Evolutionary conservation across 2,329 filamentous ascomycete genomes (phyloP).

Genomic region (Chrysosporium queenslandicum): DNA sequence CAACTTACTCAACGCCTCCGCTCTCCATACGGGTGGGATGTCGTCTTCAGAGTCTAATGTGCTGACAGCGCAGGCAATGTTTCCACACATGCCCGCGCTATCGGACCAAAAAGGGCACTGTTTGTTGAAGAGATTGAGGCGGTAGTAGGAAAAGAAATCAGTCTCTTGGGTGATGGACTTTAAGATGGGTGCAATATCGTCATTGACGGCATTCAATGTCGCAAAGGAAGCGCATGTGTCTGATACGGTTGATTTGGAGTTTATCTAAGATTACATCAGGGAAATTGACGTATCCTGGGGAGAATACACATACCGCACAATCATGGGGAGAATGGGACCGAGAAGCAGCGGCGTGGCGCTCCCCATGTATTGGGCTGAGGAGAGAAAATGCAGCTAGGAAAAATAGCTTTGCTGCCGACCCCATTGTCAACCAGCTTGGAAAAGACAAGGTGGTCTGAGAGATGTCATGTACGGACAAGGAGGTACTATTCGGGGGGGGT

Average conservation of each 20-base stretch:
- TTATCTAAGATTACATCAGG: constrained; percentile 51
- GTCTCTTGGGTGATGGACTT: constrained; percentile 73
- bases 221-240: constrained; percentile 93
- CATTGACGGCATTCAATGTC: constrained; percentile 76
- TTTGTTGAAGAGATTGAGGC: constrained; percentile 88
- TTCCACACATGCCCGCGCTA: constrained; percentile 86
- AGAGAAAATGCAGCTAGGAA: constrained; percentile 54
- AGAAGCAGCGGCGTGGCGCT: constrained; percentile 59
- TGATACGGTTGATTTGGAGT: constrained; percentile 76
- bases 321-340: constrained; percentile 48
- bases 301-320: constrained; percentile 2
- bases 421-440: constrained; percentile 34
- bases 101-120: constrained; percentile 95
- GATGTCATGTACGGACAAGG: background rate
- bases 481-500: no score
- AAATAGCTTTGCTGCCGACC: constrained; percentile 46
- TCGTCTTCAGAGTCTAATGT: constrained; percentile 93
- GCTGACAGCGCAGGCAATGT: constrained; percentile 90
- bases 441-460: background rate
- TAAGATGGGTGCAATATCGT: constrained; percentile 62
- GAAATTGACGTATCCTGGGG: no score
- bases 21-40: constrained; percentile 82
- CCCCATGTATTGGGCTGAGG: constrained; percentile 42
- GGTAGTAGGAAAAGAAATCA: constrained; percentile 97
- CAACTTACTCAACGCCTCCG: constrained; percentile 82